Evolutionary conservation across 140 eudicot species (phyloP).

Genomic region (Eryngium alpinum): DNA sequence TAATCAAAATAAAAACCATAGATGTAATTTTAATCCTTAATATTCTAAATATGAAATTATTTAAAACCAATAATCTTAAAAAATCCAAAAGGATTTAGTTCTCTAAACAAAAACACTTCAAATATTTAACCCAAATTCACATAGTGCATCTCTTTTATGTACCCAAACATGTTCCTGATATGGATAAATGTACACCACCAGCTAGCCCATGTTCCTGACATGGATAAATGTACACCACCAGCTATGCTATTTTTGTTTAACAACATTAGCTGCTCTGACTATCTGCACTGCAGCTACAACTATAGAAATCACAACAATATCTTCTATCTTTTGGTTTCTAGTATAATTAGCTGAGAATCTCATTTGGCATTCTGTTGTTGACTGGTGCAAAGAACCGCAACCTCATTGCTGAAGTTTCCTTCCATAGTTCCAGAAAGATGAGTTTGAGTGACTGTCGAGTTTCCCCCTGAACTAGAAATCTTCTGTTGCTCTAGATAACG

Average conservation of each 20-base stretch:
- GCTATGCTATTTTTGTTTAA: not conserved
- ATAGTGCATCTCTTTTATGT: too few relatives aligned
- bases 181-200: not conserved
- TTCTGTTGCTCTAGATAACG: conserved; percentile 29
- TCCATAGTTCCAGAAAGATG: conserved; percentile 10
- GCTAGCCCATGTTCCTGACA: conserved; percentile 1
- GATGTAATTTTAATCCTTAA: too few relatives aligned
- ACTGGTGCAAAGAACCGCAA: conserved; percentile 16
- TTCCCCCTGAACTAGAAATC: conserved; percentile 8
- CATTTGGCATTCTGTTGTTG: not conserved
- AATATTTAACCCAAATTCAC: too few relatives aligned
- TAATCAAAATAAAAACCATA: too few relatives aligned
- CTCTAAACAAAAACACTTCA: too few relatives aligned
- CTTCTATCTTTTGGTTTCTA: not conserved
- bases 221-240: conserved; percentile 17
- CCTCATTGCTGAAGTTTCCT: conserved; percentile 19
- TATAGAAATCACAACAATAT: not conserved
- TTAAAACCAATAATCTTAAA: too few relatives aligned
- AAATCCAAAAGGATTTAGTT: too few relatives aligned
- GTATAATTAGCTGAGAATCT: too few relatives aligned
- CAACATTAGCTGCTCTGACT: not conserved
- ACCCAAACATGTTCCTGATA: too few relatives aligned
- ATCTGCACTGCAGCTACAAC: not conserved
- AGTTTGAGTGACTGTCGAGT: conserved; percentile 11
- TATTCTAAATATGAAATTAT: too few relatives aligned